Percentiles rank a stretch among this genome's conserved stretches.
Evolutionary conservation across 192 early-diverging fungal species (phyloP).

Genomic region (Thamnidium elegans): DNA sequence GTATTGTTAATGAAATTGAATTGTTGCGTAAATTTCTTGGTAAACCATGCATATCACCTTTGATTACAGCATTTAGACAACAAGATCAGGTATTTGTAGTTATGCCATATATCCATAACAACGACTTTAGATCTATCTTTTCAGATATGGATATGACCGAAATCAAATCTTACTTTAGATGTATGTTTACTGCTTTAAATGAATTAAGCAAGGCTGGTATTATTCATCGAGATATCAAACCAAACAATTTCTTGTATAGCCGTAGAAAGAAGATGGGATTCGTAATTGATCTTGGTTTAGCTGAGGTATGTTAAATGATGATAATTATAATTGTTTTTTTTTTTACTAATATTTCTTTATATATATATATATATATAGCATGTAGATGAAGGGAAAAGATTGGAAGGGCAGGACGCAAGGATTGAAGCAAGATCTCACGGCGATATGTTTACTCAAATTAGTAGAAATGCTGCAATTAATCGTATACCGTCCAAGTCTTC

Average conservation of each 20-base stretch:
- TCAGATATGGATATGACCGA: slow-evolving; percentile 57
- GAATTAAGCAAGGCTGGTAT: slow-evolving; percentile 68
- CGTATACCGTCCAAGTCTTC: background rate
- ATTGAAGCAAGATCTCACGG: too few species aligned
- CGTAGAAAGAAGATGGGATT: slow-evolving; percentile 66
- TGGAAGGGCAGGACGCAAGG: too few species aligned
- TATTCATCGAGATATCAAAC: slow-evolving; percentile 93
- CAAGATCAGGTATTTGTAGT: slow-evolving; percentile 81
- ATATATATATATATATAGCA: background rate
- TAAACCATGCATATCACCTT: slow-evolving; percentile 67
- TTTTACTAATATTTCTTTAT: background rate
- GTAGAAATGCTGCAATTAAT: too few species aligned
- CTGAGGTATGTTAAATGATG: slow-evolving; percentile 46
- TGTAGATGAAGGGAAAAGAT: too few species aligned
- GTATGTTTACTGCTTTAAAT: slow-evolving; percentile 68
- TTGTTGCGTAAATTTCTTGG: slow-evolving; percentile 73
- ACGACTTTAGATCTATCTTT: slow-evolving; percentile 81
- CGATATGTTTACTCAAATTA: too few species aligned
- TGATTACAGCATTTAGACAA: slow-evolving; percentile 77
- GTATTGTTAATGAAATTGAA: slow-evolving; percentile 81
- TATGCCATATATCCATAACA: slow-evolving; percentile 80
- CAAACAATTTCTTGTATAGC: slow-evolving; percentile 88
- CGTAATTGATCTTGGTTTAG: slow-evolving; percentile 92
- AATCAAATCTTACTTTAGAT: slow-evolving; percentile 74
- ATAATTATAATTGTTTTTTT: background rate